Conservation (phyloP, 257 asterid genomes). For the Petunia secreta region DNA sequence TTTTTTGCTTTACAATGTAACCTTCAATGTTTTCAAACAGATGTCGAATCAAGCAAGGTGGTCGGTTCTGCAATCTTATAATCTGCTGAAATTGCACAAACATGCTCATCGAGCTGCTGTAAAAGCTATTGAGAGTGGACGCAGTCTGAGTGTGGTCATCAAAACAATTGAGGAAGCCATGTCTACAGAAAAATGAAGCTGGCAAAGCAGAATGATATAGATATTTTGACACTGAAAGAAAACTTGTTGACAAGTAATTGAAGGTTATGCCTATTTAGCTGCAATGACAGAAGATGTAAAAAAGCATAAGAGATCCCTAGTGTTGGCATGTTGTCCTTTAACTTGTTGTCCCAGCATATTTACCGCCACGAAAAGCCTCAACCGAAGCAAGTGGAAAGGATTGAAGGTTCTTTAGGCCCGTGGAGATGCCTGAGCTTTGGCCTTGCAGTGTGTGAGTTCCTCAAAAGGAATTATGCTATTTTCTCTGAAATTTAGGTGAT, state of each 20-base stretch:
- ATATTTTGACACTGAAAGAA: neutral
- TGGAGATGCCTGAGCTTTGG: neutral
- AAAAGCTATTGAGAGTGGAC: constrained; percentile 71
- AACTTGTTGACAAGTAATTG: neutral
- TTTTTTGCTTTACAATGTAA: constrained; percentile 2
- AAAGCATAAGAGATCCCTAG: neutral
- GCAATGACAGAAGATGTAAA: neutral
- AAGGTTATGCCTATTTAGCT: neutral
- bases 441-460: neutral
- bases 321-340: neutral
- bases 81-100: constrained; percentile 83
- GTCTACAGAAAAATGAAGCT: constrained; percentile 44
- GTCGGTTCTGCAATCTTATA: constrained; percentile 88
- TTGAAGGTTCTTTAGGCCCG: neutral
- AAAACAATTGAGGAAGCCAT: constrained; percentile 76
- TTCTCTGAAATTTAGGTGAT: neutral
- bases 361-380: constrained; percentile 14
- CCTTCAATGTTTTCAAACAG: constrained; percentile 35
- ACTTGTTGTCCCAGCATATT: constrained; percentile 1
- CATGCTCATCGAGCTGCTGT: constrained; percentile 86
- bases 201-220: neutral
- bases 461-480: neutral
- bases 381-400: neutral
- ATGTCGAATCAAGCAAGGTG: constrained; percentile 99
- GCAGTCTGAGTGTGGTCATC: constrained; percentile 69